phyloP scores from a whole-genome alignment of 108 stramenopile genomes.

The Aurantiochytrium sp. region DNA sequence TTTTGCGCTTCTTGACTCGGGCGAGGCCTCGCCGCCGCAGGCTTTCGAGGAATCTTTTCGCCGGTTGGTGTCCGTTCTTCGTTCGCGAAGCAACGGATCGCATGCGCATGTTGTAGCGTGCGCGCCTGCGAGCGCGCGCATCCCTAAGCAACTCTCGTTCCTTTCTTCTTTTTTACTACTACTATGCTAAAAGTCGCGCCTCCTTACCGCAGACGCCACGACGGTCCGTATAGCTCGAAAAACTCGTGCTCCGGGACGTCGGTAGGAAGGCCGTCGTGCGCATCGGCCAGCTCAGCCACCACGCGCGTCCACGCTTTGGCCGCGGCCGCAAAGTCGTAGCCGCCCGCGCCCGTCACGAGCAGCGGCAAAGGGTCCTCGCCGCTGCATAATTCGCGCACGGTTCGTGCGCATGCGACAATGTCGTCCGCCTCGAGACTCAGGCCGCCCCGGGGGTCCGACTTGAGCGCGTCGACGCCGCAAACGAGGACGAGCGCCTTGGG shows the following conservation, averaged over 20 bases:
- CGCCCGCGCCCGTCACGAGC: slow-evolving; percentile 3
- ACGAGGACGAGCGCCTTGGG: neutral
- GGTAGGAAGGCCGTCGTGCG: neutral
- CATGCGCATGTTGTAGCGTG: too few relatives aligned
- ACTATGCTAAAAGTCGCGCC: neutral
- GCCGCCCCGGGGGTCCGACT: neutral
- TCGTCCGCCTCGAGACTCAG: neutral
- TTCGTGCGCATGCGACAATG: neutral
- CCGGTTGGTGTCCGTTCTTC: neutral
- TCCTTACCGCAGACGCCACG: neutral
- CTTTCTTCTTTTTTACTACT: neutral
- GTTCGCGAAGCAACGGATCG: neutral
- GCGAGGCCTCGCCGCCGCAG: too few relatives aligned
- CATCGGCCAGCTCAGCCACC: neutral
- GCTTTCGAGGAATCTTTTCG: too few relatives aligned
- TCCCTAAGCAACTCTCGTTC: neutral
- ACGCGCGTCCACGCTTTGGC: slow-evolving; percentile 23
- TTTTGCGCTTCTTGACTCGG: too few relatives aligned
- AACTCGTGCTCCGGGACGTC: neutral
- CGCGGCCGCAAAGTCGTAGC: neutral
- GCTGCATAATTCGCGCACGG: neutral
- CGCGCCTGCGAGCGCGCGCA: too few relatives aligned
- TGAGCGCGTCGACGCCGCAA: neutral
- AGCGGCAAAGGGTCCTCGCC: neutral
- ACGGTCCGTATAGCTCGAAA: neutral